Evolutionary conservation across 768 basidiomycete species (phyloP).

Genomic region (Daedaleopsis nitida): DNA sequence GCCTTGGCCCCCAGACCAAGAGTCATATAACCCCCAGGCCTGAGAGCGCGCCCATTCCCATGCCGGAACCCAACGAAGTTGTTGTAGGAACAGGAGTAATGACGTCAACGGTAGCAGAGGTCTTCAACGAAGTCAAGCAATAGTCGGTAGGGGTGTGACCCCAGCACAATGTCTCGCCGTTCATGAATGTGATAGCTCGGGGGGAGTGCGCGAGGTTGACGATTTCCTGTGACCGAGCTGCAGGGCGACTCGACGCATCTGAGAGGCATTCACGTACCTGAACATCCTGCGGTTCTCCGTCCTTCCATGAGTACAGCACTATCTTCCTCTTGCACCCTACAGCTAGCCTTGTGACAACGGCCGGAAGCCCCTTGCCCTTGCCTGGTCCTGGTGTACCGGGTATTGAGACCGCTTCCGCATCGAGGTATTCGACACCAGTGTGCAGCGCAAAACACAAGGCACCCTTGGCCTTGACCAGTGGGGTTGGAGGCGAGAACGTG

Average conservation of each 20-base stretch:
- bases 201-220: conserved; percentile 81
- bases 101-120: conserved; percentile 59
- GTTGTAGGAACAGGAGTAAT: conserved; percentile 38
- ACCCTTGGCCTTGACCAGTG: conserved; percentile 73
- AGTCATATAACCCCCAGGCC: conserved; percentile 87
- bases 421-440: conserved; percentile 54
- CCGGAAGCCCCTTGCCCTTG: conserved; percentile 54
- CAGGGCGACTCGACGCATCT: neutral
- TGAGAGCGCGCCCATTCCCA: conserved; percentile 75
- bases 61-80: conserved; percentile 40
- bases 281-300: conserved; percentile 74
- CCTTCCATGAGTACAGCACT: conserved; percentile 84
- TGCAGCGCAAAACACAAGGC: conserved; percentile 84
- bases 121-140: conserved; percentile 68
- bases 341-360: conserved; percentile 72
- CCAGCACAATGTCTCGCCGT: conserved; percentile 62
- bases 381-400: conserved; percentile 18
- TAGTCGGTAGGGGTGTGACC: conserved; percentile 82
- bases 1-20: conserved; percentile 75
- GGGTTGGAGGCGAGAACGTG: conserved; percentile 66
- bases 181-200: conserved; percentile 77
- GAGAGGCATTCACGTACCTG: conserved; percentile 50
- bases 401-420: conserved; percentile 26
- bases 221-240: conserved; percentile 60
- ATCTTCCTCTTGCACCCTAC: conserved; percentile 87